These are phyloP conservation scores for Pseudocercospora musae DNA, from an alignment of 2,329 filamentous ascomycete genomes.

Conservation along the genomic window DNA sequence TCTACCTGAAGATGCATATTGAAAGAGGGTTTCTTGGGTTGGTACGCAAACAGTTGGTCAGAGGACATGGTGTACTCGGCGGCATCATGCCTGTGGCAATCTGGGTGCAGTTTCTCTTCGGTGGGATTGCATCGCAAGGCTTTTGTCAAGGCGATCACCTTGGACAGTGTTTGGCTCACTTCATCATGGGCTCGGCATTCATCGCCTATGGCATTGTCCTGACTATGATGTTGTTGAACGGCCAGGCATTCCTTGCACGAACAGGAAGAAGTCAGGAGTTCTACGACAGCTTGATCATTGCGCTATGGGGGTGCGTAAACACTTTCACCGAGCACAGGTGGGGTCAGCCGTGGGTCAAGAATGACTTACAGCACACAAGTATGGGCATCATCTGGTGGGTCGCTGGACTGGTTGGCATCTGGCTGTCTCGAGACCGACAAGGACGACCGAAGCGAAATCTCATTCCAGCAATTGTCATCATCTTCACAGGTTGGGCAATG, in stretches of 20 bases:
- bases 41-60: constrained; percentile 66
- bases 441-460: constrained; percentile 89
- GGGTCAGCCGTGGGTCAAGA: constrained; percentile 83
- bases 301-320: constrained; percentile 93
- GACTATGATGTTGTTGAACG: constrained; percentile 80
- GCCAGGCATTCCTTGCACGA: constrained; percentile 79
- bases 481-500: constrained; percentile 95
- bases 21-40: constrained; percentile 77
- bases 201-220: constrained; percentile 89
- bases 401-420: constrained; percentile 84
- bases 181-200: constrained; percentile 98
- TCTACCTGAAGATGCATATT: constrained; percentile 86
- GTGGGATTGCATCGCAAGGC: constrained; percentile 84
- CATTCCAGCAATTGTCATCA: constrained; percentile 83
- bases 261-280: constrained; percentile 92
- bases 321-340: constrained; percentile 97
- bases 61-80: constrained; percentile 75
- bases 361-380: constrained; percentile 96
- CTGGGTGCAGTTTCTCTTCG: constrained; percentile 95
- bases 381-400: constrained; percentile 99
- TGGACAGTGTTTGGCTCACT: constrained; percentile 91
- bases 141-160: constrained; percentile 91
- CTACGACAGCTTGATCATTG: constrained; percentile 88
- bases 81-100: constrained; percentile 81
- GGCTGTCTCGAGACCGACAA: constrained; percentile 80